Conservation (phyloP, 768 basidiomycete species). For the Suillus subaureus region DNA sequence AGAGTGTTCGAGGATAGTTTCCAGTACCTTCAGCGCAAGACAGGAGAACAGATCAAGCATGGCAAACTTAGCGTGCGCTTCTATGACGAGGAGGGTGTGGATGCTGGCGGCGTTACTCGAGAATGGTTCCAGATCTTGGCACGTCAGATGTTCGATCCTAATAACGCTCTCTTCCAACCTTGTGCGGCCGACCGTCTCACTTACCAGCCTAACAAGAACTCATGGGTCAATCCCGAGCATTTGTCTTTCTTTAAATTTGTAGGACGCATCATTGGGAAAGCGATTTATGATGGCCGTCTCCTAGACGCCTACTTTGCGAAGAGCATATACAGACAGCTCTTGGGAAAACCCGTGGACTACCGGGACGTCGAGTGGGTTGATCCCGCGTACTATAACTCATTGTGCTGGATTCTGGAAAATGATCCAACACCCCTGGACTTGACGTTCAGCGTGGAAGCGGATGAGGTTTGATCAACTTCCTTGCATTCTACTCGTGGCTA, state of each 20-base stretch:
- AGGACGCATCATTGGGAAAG: constrained; percentile 96
- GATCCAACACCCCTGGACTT: constrained; percentile 85
- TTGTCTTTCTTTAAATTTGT: constrained; percentile 98
- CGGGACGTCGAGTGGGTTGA: constrained; percentile 97
- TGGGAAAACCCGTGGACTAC: constrained; percentile 94
- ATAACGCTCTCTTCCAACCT: constrained; percentile 97
- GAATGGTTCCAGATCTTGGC: constrained; percentile 99
- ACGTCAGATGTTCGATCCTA: constrained; percentile 98
- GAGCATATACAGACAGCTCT: constrained; percentile 92
- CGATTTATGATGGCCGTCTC: constrained; percentile 93
- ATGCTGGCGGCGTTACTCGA: constrained; percentile 96
- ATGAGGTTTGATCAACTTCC: constrained; percentile 57
- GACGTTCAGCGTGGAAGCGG: constrained; percentile 94
- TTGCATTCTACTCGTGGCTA: constrained; percentile 4
- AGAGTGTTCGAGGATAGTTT: constrained; percentile 98
- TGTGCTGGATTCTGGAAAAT: constrained; percentile 98
- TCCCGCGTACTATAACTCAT: constrained; percentile 96
- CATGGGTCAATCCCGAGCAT: constrained; percentile 94
- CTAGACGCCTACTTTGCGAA: constrained; percentile 98
- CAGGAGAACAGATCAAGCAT: constrained; percentile 95
- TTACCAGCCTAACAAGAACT: constrained; percentile 95
- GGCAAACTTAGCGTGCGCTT: constrained; percentile 97
- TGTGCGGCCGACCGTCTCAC: constrained; percentile 94
- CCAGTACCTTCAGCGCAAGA: constrained; percentile 85
- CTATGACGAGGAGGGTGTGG: constrained; percentile 96